Evolutionary conservation across 73 alveolate species (phyloP).

Genomic region (Breviolum minutum): DNA sequence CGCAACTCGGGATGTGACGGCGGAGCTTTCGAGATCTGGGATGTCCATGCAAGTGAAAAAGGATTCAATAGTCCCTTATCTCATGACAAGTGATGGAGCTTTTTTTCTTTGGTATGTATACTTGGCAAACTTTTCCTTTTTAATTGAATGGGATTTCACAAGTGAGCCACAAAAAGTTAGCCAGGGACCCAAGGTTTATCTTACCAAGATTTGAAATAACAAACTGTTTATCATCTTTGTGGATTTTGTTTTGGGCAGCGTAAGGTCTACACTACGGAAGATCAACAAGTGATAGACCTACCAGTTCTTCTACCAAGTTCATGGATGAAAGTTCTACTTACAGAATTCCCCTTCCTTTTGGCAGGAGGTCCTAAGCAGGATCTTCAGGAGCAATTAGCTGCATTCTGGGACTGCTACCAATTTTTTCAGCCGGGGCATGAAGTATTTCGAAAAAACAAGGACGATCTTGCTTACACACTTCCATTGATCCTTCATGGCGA

Average conservation of each 20-base stretch:
- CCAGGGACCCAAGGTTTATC: background rate
- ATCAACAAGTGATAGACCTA: background rate
- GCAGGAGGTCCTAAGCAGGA: background rate
- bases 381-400: background rate
- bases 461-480: background rate
- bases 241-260: background rate
- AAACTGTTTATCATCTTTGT: background rate
- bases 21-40: background rate
- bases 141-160: too few relatives aligned
- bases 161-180: too few relatives aligned
- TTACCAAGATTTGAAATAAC: background rate
- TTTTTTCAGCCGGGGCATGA: background rate
- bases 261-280: background rate
- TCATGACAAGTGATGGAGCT: too few relatives aligned
- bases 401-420: background rate
- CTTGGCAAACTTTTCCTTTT: too few relatives aligned
- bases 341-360: background rate
- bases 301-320: background rate
- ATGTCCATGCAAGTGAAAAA: too few relatives aligned
- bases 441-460: background rate
- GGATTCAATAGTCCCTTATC: background rate
- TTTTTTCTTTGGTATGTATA: too few relatives aligned
- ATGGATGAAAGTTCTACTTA: background rate
- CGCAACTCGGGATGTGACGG: conserved; percentile 3
- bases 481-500: background rate